Base-by-base conservation (phyloP, 2,329 filamentous ascomycete genomes). In the Ciborinia camelliae region DNA sequence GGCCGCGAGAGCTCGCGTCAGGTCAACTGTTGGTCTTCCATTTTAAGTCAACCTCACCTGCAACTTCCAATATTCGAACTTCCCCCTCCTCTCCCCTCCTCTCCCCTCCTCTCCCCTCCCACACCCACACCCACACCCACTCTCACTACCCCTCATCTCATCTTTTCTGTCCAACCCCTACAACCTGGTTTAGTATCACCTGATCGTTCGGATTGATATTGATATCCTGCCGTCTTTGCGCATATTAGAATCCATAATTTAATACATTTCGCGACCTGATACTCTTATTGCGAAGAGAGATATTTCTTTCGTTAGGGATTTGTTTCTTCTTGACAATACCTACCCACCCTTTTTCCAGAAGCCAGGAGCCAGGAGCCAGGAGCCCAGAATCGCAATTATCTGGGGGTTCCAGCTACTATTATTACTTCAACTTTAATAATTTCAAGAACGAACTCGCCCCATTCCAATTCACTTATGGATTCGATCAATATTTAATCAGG, bases 391-490 rank as follows among this genome's bases (percentile, higher is more conserved):
- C 14, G 41, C 8, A 10, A 41, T 15, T 1, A 18, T 35, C 15
- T 26, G 3, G 4, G 4, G 9, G n/a, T 26, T 47, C 1, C 14
- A 6, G 1, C 37, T n/a, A 23, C 8, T 58, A 6, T 20, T 28
- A 53, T 57, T 43, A 35, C 39, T 48, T 35, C 20, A 35, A 14
- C 55, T 26, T 47, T 20, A 37, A 47, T 20, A 18, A 23, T 12
- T 32, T 47, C 41, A 35, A 37, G 12, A 35, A 10, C 55, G n/a
- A 55, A 26, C 23, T 59, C 55, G 30, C 15, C 55, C 55, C 55
- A 59, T 59, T 20, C 18, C 41, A 47, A 59, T 59, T 59, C 55
- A 59, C 55, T 59, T 7, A 20, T 20, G 15, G 26, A 14, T 32
- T 59, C 41, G 41, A 47, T 59, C 30, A 35, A 18, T 23, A 4